Conservation (phyloP, 2,329 filamentous ascomycete species). For the Diplodia intermedia region DNA sequence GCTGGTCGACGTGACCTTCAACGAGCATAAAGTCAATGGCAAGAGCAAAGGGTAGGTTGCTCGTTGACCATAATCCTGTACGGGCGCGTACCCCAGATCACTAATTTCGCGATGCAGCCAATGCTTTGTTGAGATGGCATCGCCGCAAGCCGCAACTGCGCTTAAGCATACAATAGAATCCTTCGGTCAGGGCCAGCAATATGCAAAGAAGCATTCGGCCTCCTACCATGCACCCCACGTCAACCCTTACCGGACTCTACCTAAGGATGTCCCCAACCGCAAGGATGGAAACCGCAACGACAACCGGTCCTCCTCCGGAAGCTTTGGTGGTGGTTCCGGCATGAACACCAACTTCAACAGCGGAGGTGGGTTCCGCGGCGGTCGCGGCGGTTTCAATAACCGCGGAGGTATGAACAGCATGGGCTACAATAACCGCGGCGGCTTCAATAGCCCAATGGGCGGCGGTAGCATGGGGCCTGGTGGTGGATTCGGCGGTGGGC, state of each 20-base stretch:
- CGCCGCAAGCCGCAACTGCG: conserved; percentile 83
- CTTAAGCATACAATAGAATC: conserved; percentile 82
- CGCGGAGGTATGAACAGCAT: conserved; percentile 47
- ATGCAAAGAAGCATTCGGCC: conserved; percentile 71
- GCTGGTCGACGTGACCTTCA: conserved; percentile 92
- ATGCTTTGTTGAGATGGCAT: conserved; percentile 84
- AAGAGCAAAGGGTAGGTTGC: conserved; percentile 90
- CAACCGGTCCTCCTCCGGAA: conserved; percentile 58
- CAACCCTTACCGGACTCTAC: conserved; percentile 90
- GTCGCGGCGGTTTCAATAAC: conserved; percentile 42
- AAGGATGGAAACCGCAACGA: conserved; percentile 67
- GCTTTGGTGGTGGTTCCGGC: conserved; percentile 47
- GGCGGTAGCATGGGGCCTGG: conserved; percentile 51
- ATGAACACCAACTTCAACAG: conserved; percentile 55
- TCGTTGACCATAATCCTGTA: neutral
- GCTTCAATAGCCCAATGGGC: conserved; percentile 45
- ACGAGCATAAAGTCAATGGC: conserved; percentile 97
- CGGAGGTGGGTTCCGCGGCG: conserved; percentile 51
- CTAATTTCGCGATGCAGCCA: conserved; percentile 54
- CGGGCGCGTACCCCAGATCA: neutral
- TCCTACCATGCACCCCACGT: conserved; percentile 76
- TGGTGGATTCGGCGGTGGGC: conserved; percentile 57
- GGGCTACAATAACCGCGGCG: conserved; percentile 52
- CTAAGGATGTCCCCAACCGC: conserved; percentile 82
- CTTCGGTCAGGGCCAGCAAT: conserved; percentile 63